phyloP scores from a whole-genome alignment of 1,139 yeast species.

The Saccharomyces pastorianus region DNA sequence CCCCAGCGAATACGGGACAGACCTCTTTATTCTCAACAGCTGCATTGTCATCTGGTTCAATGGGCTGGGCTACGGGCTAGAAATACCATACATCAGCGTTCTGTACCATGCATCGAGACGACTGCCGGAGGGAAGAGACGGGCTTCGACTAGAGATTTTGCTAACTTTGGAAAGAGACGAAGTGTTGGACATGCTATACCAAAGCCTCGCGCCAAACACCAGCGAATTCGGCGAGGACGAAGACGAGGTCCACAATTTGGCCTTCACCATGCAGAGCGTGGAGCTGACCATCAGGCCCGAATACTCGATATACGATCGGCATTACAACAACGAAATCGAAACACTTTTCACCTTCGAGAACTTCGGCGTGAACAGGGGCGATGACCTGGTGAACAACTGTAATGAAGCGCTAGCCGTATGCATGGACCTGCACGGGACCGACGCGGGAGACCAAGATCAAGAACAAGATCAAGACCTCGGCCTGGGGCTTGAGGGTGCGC shows the following conservation, averaged over 20 bases:
- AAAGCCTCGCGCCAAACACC: not conserved
- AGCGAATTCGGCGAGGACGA: not conserved
- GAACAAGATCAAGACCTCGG: slow-evolving; percentile 7
- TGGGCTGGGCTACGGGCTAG: slow-evolving; percentile 30
- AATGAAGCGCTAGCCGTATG: slow-evolving; percentile 27
- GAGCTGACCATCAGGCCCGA: slow-evolving; percentile 32
- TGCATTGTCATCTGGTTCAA: slow-evolving; percentile 35
- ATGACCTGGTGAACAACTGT: slow-evolving; percentile 31
- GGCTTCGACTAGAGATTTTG: slow-evolving; percentile 24
- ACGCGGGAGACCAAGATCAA: slow-evolving; percentile 9
- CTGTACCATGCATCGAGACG: slow-evolving; percentile 31
- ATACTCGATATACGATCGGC: slow-evolving; percentile 32
- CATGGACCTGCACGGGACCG: slow-evolving; percentile 21
- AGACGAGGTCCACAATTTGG: not conserved
- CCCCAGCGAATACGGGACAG: slow-evolving; percentile 17
- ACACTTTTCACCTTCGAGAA: slow-evolving; percentile 32
- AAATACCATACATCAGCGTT: slow-evolving; percentile 31
- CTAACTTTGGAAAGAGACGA: slow-evolving; percentile 26
- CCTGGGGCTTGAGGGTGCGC: slow-evolving; percentile 9
- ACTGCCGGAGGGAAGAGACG: slow-evolving; percentile 15
- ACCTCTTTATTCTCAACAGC: slow-evolving; percentile 33
- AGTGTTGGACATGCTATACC: slow-evolving; percentile 18
- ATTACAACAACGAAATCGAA: slow-evolving; percentile 31
- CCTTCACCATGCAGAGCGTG: slow-evolving; percentile 19
- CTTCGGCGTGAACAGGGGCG: slow-evolving; percentile 35